Evolutionary conservation across 1,284 basidiomycete genomes (phyloP), one percentile per base, ranked within the genome.

Genomic region (Athelia psychrophila): DNA sequence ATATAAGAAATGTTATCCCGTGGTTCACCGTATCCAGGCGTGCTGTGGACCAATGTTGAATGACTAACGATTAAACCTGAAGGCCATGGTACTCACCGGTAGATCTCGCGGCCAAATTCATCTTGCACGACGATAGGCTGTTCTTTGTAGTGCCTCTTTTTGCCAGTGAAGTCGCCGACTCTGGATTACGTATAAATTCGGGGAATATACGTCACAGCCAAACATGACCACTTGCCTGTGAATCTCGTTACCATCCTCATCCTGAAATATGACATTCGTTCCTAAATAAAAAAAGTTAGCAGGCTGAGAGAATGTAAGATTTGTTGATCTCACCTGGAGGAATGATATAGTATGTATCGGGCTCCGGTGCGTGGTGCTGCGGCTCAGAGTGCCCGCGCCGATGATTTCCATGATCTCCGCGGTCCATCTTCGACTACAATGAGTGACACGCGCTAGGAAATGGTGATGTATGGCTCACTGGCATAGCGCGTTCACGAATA

Each of bases 201-300:
- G 44, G 16, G 10, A n/a, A n/a, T n/a, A 23, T 9, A 23, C 44
- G 20, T 27, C 24, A 8, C 10, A 12, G 44, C 10, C 44, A 46
- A 8, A 19, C 6, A 48, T 35, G 36, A 32, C 46, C 35, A 10
- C 60, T 51, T 67, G 83, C 87, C 86, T 79, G 8, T 79, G 79
- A 23, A 88, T 77, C 57, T 86, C 83, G 51, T 79, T 79, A 22
- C 87, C 87, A 38, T 76, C 64, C 57, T 82, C 79, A 59, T 89
- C 86, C 62, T 82, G 75, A 60, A 89, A 86, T 45, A 89, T 77
- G 15, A 88, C 81, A 42, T 22, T 42, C 6, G 38, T 42, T 30
- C 27, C 27, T 30, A 30, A 30, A 5, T 13, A 13, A 5, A 30
- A 13, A 5, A 30, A 13, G 13, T 30, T 13, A 30, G 13, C 13